These are phyloP conservation scores for Microstroma glucosiphilum DNA, from an alignment of 1,284 basidiomycete genomes.

Conservation along the genomic window DNA sequence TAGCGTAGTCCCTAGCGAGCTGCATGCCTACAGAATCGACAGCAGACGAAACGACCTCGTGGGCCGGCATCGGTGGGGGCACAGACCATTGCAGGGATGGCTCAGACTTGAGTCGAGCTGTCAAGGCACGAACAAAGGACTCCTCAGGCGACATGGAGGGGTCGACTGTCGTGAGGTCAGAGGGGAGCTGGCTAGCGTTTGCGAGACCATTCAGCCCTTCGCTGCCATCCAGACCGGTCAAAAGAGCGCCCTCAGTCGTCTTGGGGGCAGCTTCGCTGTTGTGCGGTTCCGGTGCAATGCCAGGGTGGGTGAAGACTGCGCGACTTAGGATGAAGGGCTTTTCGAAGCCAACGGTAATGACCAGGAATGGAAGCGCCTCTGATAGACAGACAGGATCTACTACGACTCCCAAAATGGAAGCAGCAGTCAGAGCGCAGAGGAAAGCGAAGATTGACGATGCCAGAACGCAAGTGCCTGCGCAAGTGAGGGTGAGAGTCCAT, in stretches of 20 bases:
- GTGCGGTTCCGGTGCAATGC: slow-evolving; percentile 55
- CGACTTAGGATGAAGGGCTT: slow-evolving; percentile 88
- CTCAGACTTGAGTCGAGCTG: slow-evolving; percentile 45
- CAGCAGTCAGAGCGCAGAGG: slow-evolving; percentile 76
- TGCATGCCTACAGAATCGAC: slow-evolving; percentile 70
- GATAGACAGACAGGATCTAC: slow-evolving; percentile 88
- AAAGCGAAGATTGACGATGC: slow-evolving; percentile 81
- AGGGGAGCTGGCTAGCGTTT: slow-evolving; percentile 1
- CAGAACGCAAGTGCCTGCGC: slow-evolving; percentile 68
- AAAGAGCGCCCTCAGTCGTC: slow-evolving; percentile 16
- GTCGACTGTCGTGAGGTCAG: slow-evolving; percentile 8
- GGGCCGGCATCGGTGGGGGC: slow-evolving; percentile 60
- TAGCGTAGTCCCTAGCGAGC: slow-evolving; percentile 83
- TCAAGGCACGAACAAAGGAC: slow-evolving; percentile 49
- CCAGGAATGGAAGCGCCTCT: slow-evolving; percentile 93
- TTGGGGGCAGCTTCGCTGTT: slow-evolving; percentile 21
- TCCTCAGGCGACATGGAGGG: slow-evolving; percentile 31
- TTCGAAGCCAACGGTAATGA: slow-evolving; percentile 95
- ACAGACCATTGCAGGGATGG: slow-evolving; percentile 54
- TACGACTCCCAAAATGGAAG: slow-evolving; percentile 73
- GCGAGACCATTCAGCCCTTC: slow-evolving; percentile 17
- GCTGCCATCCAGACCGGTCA: slow-evolving; percentile 24
- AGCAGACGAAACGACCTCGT: slow-evolving; percentile 75
- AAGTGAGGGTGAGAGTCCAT: not conserved
- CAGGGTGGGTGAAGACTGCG: slow-evolving; percentile 81